Conservation (phyloP, 2,329 filamentous ascomycete species). For the Colletotrichum scovillei region DNA sequence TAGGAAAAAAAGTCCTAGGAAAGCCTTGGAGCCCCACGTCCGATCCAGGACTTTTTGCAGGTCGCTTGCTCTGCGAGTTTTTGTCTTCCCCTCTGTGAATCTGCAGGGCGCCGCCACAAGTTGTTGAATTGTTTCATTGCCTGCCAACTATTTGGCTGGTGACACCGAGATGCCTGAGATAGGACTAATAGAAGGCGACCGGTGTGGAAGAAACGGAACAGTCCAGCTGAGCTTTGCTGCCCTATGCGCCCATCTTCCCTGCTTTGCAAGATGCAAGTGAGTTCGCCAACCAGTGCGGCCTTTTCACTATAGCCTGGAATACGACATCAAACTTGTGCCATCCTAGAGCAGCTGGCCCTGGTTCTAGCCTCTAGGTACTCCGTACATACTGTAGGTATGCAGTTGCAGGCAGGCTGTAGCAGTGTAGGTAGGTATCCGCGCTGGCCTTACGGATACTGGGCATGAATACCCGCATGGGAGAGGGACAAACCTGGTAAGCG, state of each 20-base stretch:
- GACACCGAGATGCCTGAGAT: background rate
- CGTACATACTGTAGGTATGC: background rate
- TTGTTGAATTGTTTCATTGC: slow-evolving; percentile 2
- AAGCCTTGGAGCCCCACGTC: slow-evolving; percentile 33
- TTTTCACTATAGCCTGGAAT: slow-evolving; percentile 2
- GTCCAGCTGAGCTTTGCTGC: background rate
- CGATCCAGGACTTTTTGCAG: slow-evolving; percentile 17
- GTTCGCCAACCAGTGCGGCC: background rate
- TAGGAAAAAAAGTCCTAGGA: slow-evolving; percentile 28
- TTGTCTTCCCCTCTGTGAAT: background rate
- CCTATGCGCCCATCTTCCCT: background rate
- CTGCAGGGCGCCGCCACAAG: slow-evolving; percentile 18
- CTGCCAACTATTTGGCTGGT: background rate
- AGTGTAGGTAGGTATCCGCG: background rate
- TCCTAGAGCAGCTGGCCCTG: background rate
- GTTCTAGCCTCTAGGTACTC: background rate
- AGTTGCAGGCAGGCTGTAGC: background rate
- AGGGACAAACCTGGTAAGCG: slow-evolving; percentile 2
- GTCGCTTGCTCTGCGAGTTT: background rate
- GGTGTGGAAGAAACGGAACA: background rate
- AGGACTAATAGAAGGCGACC: background rate
- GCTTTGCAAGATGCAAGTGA: background rate
- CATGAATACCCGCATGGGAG: background rate
- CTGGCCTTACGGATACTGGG: background rate
- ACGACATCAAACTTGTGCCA: slow-evolving; percentile 3